Percentiles rank a stretch among this genome's conserved stretches.
These are phyloP conservation scores for Colletotrichum sp. DNA, from an alignment of 2,329 filamentous ascomycete genomes.

Conservation along the genomic window DNA sequence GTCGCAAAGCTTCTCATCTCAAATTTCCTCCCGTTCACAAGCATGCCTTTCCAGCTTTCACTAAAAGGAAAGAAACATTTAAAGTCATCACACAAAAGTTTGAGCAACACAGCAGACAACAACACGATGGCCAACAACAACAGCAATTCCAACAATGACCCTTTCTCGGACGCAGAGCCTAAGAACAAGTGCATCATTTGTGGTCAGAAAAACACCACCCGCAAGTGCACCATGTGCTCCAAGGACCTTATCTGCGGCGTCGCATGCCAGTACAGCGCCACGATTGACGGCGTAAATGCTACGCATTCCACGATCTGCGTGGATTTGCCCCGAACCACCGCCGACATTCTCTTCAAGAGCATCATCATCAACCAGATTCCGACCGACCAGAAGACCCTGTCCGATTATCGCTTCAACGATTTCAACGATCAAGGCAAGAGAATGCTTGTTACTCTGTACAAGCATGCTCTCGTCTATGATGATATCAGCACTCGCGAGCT, in stretches of 20 bases:
- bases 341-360: neutral
- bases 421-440: too few species aligned
- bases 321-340: neutral
- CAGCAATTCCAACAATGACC: rapidly evolving
- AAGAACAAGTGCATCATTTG: neutral
- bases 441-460: too few species aligned
- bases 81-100: rapidly evolving
- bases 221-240: neutral
- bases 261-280: too few species aligned
- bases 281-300: too few species aligned
- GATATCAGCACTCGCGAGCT: too few species aligned
- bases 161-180: rapidly evolving
- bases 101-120: neutral
- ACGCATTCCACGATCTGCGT: too few species aligned
- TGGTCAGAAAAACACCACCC: neutral
- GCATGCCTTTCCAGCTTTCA: neutral
- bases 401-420: neutral
- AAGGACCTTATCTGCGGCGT: too few species aligned
- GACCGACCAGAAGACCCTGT: neutral
- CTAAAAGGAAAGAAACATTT: rapidly evolving
- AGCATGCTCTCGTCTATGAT: too few species aligned
- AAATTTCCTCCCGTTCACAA: neutral
- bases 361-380: neutral
- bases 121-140: neutral
- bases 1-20: neutral